Base-by-base conservation (phyloP, 2,329 filamentous ascomycete genomes). In the Pseudofabraea citricarpa region DNA sequence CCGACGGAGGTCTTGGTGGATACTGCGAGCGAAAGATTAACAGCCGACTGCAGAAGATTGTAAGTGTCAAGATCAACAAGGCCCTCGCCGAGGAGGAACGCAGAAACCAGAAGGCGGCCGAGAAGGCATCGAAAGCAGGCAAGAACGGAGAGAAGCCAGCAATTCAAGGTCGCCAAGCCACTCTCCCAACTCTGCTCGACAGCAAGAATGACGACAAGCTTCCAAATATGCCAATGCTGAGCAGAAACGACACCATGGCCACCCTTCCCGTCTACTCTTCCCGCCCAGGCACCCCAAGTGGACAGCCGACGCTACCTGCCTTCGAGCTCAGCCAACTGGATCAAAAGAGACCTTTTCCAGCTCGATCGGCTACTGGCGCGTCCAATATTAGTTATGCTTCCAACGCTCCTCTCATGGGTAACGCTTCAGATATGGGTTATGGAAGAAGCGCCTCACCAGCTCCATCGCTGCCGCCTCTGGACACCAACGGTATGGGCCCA, bases 21-120 rank as follows among this genome's bases (percentile, higher is more conserved):
- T 98, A 95, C 68, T 97, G 93, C 62, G 85, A 87, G 49, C 84
- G 90, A 36, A 97, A 97, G 70, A 84, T 95, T 62, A 94, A 95
- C 66, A 83, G 80, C 56, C 76, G 90, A 53, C 74, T 98, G 53
- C 85, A 85, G 59, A 81, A 81, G 54, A 93, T 97, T 52, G 90
- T 97, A 4, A 81, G 82, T 43, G 77, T 73, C 56, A 96, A 93
- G 67, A 87, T 95, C 56, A 89, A 93, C 66, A 90, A 89, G 63
- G 91, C 90, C 0, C 68, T 97, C 20, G 85, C 83, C 40, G 89
- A 90, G 56, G 85, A 93, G 41, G 82, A 85, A 61, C 73, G 72
- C 48, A 78, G 74, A 55, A 72, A 74, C 54, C 66, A 67, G 19
- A 77, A 70, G 56, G 73, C 70, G 1, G 75, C 74, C 49, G 44